Base-by-base conservation (phyloP, 2,329 filamentous ascomycete species). In the Fusarium phyllophilum region DNA sequence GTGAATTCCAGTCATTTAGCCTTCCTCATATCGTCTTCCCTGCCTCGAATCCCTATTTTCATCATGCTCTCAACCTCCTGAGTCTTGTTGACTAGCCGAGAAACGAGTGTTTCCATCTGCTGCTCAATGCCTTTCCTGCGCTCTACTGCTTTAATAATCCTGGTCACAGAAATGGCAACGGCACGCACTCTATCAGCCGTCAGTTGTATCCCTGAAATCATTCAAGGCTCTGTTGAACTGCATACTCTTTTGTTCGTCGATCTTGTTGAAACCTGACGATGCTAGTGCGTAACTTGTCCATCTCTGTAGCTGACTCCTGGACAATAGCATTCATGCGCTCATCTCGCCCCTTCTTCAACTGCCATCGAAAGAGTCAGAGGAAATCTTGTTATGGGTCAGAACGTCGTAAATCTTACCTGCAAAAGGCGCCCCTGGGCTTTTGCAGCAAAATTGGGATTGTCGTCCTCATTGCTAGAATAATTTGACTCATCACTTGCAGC, bases 341-440 rank as follows among this genome's bases (percentile, higher is more conserved):
- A 42, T 78, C 74, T n/a, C 81, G 78, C 42, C 81, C 73, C 24
- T 65, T 79, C 42, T 79, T 82, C 13, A 83, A 61, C 82, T 83
- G 20, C 4, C 20, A 15, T 7, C 26, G 7, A 24, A 24, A 14
- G n/a, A 15, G 11, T 78, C 3, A 73, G 39, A 14, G 14, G 51
- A 31, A 8, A 22, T 12, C 26, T 3, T 3, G 18, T 2, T 9
- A 39, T 8, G 4, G 9, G 22, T 8, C 15, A 12, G 11, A 22
- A n/a, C 6, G 6, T 20, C 6, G 14, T 41, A 14, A 22, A 11
- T 33, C 59, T 54, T 22, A 79, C 81, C 71, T 78, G 68, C 5
- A 70, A 36, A 33, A 82, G 77, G 11, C 78, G 77, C n/a, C 77
- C 72, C 29, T 82, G 79, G 6, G 76, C 74, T 55, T 76, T 68